A percentile compares a stretch with the other conserved stretches of the same genome.
These are phyloP conservation scores for Stylonectria norvegica DNA, from an alignment of 2,329 filamentous ascomycete species.

Conservation along the genomic window DNA sequence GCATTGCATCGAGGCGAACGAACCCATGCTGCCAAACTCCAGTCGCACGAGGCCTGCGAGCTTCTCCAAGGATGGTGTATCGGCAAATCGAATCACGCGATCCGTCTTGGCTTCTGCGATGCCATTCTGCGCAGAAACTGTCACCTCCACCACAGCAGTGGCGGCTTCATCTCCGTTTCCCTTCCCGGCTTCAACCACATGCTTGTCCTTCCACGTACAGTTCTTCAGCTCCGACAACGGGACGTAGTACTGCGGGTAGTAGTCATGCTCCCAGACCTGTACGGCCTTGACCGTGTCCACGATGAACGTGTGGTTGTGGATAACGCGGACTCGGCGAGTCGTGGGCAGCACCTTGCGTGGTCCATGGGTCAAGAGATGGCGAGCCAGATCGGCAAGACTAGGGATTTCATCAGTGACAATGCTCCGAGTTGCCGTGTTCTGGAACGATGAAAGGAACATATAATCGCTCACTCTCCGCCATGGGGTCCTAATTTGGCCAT, in stretches of 20 bases:
- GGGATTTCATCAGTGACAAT: too few relatives aligned
- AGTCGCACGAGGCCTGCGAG: constrained; percentile 33
- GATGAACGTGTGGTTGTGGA: constrained; percentile 32
- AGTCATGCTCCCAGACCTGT: constrained; percentile 45
- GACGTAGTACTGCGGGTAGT: constrained; percentile 47
- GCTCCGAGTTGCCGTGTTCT: too few relatives aligned
- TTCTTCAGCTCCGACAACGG: constrained; percentile 29
- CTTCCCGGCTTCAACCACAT: constrained; percentile 25
- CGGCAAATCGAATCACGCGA: constrained; percentile 37
- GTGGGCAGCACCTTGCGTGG: constrained; percentile 17
- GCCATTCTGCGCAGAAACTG: constrained; percentile 24
- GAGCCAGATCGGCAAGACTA: not conserved
- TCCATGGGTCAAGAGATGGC: constrained; percentile 5
- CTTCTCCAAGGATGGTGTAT: constrained; percentile 35
- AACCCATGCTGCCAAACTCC: constrained; percentile 36
- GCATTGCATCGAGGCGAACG: too few relatives aligned
- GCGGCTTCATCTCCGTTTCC: constrained; percentile 17
- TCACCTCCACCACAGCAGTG: constrained; percentile 32
- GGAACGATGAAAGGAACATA: too few relatives aligned
- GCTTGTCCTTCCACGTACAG: constrained; percentile 26
- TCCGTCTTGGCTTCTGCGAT: constrained; percentile 28
- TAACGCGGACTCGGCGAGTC: constrained; percentile 33
- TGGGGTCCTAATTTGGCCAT: too few relatives aligned
- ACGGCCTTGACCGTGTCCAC: constrained; percentile 37
- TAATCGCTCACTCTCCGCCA: too few relatives aligned